phyloP scores from a whole-genome alignment of 148 eudicot genomes.

The Spergularia bocconei region DNA sequence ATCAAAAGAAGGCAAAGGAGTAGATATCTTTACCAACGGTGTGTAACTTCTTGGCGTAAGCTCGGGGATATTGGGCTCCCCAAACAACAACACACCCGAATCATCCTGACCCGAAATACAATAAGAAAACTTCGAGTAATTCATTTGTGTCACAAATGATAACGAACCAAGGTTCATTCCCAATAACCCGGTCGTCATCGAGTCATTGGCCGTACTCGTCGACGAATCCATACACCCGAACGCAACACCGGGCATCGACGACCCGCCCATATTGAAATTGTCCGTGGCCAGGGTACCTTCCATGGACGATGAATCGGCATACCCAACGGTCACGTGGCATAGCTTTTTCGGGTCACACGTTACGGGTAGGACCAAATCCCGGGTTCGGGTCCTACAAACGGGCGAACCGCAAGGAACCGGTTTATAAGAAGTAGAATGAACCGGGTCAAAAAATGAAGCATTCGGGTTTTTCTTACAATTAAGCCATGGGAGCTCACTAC shows the following conservation, averaged over 20 bases:
- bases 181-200: conserved; percentile 64
- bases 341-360: conserved; percentile 66
- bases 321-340: conserved; percentile 61
- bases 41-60: conserved; percentile 61
- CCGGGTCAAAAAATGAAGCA: conserved; percentile 38
- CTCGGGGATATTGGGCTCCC: conserved; percentile 54
- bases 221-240: conserved; percentile 83
- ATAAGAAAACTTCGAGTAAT: conserved; percentile 72
- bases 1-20: conserved; percentile 70
- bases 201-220: conserved; percentile 49
- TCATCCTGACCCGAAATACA: conserved; percentile 77
- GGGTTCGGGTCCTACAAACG: conserved; percentile 47
- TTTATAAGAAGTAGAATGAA: conserved; percentile 46
- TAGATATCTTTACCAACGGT: conserved; percentile 58
- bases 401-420: conserved; percentile 54
- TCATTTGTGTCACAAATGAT: conserved; percentile 77
- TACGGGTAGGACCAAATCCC: conserved; percentile 53
- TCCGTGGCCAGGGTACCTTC: conserved; percentile 73
- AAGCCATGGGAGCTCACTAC: conserved; percentile 86
- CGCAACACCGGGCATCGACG: conserved; percentile 34
- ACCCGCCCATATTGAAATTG: conserved; percentile 41
- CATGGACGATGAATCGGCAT: conserved; percentile 69
- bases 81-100: conserved; percentile 63
- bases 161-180: conserved; percentile 89
- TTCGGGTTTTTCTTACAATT: conserved; percentile 49